These are phyloP conservation scores for Myrica gale DNA, from an alignment of 306 rosid genomes.

Conservation along the genomic window DNA sequence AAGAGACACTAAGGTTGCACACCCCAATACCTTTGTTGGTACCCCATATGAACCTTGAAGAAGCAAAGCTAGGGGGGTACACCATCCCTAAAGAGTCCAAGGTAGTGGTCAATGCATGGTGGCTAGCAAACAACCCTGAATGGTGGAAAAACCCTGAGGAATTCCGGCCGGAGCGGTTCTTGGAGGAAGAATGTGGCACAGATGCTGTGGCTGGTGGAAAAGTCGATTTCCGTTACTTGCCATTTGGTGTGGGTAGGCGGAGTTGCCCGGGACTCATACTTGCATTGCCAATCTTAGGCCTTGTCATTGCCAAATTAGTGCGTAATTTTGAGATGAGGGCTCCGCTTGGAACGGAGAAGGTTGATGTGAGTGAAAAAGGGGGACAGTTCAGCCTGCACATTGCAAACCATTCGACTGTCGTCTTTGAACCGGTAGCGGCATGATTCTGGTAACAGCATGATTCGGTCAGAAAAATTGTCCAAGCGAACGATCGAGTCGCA, in stretches of 20 bases:
- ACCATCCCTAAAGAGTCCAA: constrained; percentile 73
- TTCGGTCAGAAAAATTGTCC: background rate
- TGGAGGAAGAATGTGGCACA: constrained; percentile 57
- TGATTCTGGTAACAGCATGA: background rate
- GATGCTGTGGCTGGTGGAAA: constrained; percentile 71
- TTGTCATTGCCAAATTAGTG: constrained; percentile 60
- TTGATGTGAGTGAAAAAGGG: constrained; percentile 72
- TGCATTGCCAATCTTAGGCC: constrained; percentile 75
- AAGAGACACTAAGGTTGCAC: constrained; percentile 72
- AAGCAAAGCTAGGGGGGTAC: constrained; percentile 65
- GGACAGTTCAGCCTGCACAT: constrained; percentile 79
- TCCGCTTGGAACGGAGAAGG: constrained; percentile 35
- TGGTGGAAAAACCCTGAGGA: constrained; percentile 78
- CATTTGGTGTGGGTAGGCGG: constrained; percentile 84
- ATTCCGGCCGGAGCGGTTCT: constrained; percentile 78
- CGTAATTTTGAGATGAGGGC: constrained; percentile 56
- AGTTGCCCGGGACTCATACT: constrained; percentile 85
- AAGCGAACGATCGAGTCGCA: background rate
- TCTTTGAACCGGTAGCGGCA: constrained; percentile 28
- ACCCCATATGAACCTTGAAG: constrained; percentile 92
- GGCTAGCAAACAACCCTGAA: constrained; percentile 74
- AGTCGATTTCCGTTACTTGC: constrained; percentile 66
- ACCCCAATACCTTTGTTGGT: constrained; percentile 75
- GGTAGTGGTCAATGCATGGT: constrained; percentile 89
- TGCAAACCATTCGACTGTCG: constrained; percentile 64